Percentiles rank a stretch among this genome's conserved stretches.
These are phyloP conservation scores for Apodospora peruviana DNA, from an alignment of 495 filamentous ascomycete species.

Conservation along the genomic window DNA sequence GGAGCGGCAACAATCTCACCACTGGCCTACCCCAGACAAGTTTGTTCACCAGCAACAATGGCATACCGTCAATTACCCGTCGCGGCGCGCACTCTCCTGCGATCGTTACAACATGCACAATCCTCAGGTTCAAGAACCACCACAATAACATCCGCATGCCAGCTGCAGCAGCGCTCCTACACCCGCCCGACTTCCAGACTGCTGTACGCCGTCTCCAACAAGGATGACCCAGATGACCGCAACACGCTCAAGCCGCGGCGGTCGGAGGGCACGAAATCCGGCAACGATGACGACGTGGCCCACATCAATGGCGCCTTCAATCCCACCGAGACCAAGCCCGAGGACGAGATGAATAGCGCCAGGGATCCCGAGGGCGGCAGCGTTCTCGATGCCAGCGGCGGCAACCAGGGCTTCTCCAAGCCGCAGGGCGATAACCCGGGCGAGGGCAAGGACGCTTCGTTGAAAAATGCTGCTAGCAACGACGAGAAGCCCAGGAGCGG, in stretches of 20 bases:
- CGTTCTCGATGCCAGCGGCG: slow-evolving; percentile 33
- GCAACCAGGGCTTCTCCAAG: slow-evolving; percentile 28
- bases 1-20: too few relatives aligned
- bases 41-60: too few relatives aligned
- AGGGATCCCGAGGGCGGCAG: slow-evolving; percentile 24
- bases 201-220: too few relatives aligned
- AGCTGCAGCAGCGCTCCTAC: too few relatives aligned
- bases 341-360: slow-evolving; percentile 21
- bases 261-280: slow-evolving; percentile 32
- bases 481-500: slow-evolving; percentile 13
- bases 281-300: slow-evolving; percentile 31
- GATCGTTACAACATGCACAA: too few relatives aligned
- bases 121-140: too few relatives aligned
- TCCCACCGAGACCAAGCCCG: slow-evolving; percentile 33
- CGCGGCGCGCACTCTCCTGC: too few relatives aligned
- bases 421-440: slow-evolving; percentile 11
- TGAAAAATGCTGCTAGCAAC: too few relatives aligned
- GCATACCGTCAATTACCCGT: too few relatives aligned
- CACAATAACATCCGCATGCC: too few relatives aligned
- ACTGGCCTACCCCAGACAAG: too few relatives aligned
- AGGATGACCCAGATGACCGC: slow-evolving; percentile 35
- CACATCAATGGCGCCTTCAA: slow-evolving; percentile 33
- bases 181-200: too few relatives aligned
- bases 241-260: slow-evolving; percentile 33
- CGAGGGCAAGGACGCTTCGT: slow-evolving; percentile 1